Percentiles rank a stretch among this genome's conserved stretches.
Evolutionary conservation across 2,329 filamentous ascomycete species (phyloP).

Genomic region (Penicillium janthinellum): DNA sequence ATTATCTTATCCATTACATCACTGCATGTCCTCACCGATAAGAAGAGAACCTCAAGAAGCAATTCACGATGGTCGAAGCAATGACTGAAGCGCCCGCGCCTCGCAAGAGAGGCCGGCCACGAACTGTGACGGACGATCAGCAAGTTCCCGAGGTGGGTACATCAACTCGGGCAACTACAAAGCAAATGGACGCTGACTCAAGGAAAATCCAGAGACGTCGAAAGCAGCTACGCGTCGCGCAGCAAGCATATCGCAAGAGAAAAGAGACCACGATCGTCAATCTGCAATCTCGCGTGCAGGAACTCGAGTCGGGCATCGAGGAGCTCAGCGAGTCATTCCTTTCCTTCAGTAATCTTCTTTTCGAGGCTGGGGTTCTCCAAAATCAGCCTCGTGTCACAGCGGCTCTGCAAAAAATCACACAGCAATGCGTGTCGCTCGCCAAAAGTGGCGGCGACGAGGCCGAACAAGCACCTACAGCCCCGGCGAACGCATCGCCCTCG

Average conservation of each 20-base stretch:
- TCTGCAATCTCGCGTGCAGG: conserved; percentile 26
- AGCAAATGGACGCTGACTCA: conserved; percentile 8
- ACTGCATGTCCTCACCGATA: not conserved
- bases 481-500: not conserved
- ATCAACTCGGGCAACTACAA: not conserved
- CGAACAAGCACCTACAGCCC: conserved; percentile 1
- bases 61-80: conserved; percentile 11
- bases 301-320: conserved; percentile 28
- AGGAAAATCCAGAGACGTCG: conserved; percentile 26
- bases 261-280: conserved; percentile 30
- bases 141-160: conserved; percentile 27
- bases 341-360: conserved; percentile 29
- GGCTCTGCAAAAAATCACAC: conserved; percentile 27
- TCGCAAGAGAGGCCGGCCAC: conserved; percentile 30
- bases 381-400: conserved; percentile 21
- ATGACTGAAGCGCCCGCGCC: conserved; percentile 13
- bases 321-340: conserved; percentile 30
- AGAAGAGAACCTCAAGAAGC: not conserved
- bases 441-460: conserved; percentile 19
- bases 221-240: conserved; percentile 29
- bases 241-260: conserved; percentile 30
- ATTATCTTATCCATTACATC: not conserved
- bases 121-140: conserved; percentile 22
- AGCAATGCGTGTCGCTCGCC: conserved; percentile 28
- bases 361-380: conserved; percentile 21